Base-by-base conservation (phyloP, 305 asterid genomes). In the Fraxinus velutina region DNA sequence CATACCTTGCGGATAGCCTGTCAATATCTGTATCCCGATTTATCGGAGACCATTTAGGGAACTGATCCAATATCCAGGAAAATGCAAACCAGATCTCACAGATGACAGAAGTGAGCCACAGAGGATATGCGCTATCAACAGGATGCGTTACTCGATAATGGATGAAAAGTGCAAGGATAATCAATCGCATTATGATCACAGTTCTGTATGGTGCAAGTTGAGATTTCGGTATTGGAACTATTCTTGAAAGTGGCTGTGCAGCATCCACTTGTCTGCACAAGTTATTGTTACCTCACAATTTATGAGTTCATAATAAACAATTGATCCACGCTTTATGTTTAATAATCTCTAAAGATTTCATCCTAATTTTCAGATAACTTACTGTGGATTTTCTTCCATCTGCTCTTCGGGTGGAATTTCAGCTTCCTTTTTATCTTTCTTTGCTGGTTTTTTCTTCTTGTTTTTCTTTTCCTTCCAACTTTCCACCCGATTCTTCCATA, bases 61-160 rank as follows among this genome's bases (percentile, higher is more conserved):
- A 96, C 90, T 96, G 99, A 91, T 96, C 99, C 47, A 96, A 89
- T 66, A 96, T 88, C 99, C 99, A 96, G 0, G 98, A 94, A 78
- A 96, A 86, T 0, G 98, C 99, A 75, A 96, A 94, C 99, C 99
- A 96, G 79, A 96, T 92, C 92, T 96, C 99, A 80, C 98, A 96
- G 50, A 94, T 92, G 52, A 96, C 98, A 3, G 99, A 96, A 75
- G 93, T 92, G 77, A 96, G 92, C 99, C 99, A 96, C 21, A 96
- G 88, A 12, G 92, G 92, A 75, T 89, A 90, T 32, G 99, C 98
- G 66, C 97, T 93, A 9, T 94, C 98, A 32, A 96, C 99, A 0
- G 99, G 98, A 86, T 96, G 87, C n/a, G 98, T 96, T 6, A 96
- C 91, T 80, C 99, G 94, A 80, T 96, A 96, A 22, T 94, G 96